Conservation (phyloP, 805 yeast species). For the Ogataea pini region DNA sequence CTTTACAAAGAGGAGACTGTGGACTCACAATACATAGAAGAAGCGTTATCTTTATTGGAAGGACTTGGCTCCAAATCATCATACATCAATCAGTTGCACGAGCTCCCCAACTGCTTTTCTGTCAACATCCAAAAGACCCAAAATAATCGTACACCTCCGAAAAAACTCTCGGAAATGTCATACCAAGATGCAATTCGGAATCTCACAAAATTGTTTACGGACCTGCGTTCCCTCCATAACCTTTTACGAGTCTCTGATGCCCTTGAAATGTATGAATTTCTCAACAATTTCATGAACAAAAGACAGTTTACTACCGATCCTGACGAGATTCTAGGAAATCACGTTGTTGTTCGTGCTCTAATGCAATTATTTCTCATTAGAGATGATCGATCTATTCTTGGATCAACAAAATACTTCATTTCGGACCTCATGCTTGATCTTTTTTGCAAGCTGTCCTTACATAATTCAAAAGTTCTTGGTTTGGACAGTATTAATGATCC, state of each 20-base stretch:
- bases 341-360: slow-evolving; percentile 60
- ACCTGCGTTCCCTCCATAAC: slow-evolving; percentile 38
- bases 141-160: slow-evolving; percentile 51
- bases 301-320: slow-evolving; percentile 26
- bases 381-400: slow-evolving; percentile 61
- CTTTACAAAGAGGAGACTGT: slow-evolving; percentile 8
- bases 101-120: slow-evolving; percentile 43
- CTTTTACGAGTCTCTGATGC: slow-evolving; percentile 33
- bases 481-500: slow-evolving; percentile 13
- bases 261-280: slow-evolving; percentile 29
- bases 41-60: slow-evolving; percentile 9
- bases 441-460: slow-evolving; percentile 24
- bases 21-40: slow-evolving; percentile 10
- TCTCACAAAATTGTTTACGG: slow-evolving; percentile 36
- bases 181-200: slow-evolving; percentile 21
- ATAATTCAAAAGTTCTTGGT: slow-evolving; percentile 24
- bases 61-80: slow-evolving; percentile 9
- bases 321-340: slow-evolving; percentile 37
- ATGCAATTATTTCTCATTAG: slow-evolving; percentile 62
- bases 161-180: slow-evolving; percentile 31
- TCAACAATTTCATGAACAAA: slow-evolving; percentile 28
- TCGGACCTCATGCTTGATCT: slow-evolving; percentile 37
- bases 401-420: slow-evolving; percentile 41
- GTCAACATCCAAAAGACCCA: slow-evolving; percentile 48
- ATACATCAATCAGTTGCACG: slow-evolving; percentile 26